These are phyloP conservation scores for Wallacemonas rigidus DNA, from an alignment of 208 protist genomes.

Conservation along the genomic window DNA sequence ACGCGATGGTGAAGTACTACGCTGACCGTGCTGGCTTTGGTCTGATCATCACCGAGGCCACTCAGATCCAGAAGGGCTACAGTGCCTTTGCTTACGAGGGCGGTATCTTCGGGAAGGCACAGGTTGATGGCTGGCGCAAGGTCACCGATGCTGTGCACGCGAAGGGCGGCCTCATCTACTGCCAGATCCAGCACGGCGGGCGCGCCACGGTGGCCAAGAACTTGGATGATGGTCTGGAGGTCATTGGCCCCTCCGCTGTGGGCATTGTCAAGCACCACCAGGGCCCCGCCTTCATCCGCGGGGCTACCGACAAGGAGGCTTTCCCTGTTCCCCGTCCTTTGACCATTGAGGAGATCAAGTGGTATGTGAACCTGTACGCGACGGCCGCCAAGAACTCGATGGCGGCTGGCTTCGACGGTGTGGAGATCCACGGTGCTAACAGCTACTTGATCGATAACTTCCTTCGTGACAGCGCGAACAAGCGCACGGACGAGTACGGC, in stretches of 20 bases:
- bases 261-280: slow-evolving; percentile 37
- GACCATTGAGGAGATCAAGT: slow-evolving; percentile 65
- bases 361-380: slow-evolving; percentile 57
- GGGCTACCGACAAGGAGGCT: slow-evolving; percentile 27
- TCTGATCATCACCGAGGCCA: slow-evolving; percentile 75
- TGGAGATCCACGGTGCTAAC: slow-evolving; percentile 91
- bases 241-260: slow-evolving; percentile 29
- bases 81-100: slow-evolving; percentile 36
- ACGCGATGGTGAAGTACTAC: slow-evolving; percentile 66
- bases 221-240: slow-evolving; percentile 28
- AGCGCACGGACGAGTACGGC: slow-evolving; percentile 87
- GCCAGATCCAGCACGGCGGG: slow-evolving; percentile 68
- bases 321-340: slow-evolving; percentile 45
- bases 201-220: slow-evolving; percentile 40
- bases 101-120: slow-evolving; percentile 64
- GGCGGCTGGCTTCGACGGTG: slow-evolving; percentile 87
- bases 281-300: slow-evolving; percentile 19
- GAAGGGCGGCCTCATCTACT: slow-evolving; percentile 64
- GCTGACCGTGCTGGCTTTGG: slow-evolving; percentile 60
- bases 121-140: slow-evolving; percentile 65
- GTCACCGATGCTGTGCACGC: slow-evolving; percentile 77
- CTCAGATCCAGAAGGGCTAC: slow-evolving; percentile 52
- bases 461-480: slow-evolving; percentile 70
- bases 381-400: slow-evolving; percentile 68
- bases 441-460: slow-evolving; percentile 93